A percentile compares a stretch with the other conserved stretches of the same genome.
phyloP scores from a whole-genome alignment of 768 basidiomycete species.

The Russula ochroleuca region DNA sequence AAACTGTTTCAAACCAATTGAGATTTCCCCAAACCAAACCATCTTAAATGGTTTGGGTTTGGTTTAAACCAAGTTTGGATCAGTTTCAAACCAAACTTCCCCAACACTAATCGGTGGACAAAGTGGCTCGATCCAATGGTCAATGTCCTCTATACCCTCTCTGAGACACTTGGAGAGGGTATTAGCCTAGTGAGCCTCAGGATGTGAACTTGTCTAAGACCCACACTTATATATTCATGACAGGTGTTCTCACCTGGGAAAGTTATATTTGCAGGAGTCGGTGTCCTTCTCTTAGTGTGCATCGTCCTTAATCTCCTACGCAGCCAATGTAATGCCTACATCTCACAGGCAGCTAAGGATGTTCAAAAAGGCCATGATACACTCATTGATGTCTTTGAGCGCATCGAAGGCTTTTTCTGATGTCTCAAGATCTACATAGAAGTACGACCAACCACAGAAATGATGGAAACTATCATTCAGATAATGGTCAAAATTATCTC shows the following conservation, averaged over 20 bases:
- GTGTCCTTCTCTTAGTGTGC: not conserved
- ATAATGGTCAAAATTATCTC: too few relatives aligned
- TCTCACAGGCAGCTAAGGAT: too few relatives aligned
- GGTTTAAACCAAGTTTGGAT: too few relatives aligned
- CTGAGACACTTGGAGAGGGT: not conserved
- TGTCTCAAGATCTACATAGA: not conserved
- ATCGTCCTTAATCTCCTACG: not conserved
- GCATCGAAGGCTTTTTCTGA: not conserved
- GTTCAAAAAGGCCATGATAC: too few relatives aligned
- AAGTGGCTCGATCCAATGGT: not conserved
- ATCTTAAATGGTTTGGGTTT: too few relatives aligned
- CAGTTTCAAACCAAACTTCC: too few relatives aligned
- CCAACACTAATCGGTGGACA: not conserved
- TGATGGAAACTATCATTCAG: not conserved
- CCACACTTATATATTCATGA: too few relatives aligned
- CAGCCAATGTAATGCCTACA: too few relatives aligned
- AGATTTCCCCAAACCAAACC: too few relatives aligned
- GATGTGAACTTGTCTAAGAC: not conserved
- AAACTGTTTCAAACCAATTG: too few relatives aligned
- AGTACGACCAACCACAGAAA: not conserved
- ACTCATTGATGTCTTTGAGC: not conserved
- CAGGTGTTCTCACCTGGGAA: not conserved
- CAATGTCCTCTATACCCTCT: not conserved
- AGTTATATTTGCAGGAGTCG: not conserved
- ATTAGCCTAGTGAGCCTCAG: not conserved